Base-by-base conservation (phyloP, 495 filamentous ascomycete genomes). In the Neurospora tetraspora region DNA sequence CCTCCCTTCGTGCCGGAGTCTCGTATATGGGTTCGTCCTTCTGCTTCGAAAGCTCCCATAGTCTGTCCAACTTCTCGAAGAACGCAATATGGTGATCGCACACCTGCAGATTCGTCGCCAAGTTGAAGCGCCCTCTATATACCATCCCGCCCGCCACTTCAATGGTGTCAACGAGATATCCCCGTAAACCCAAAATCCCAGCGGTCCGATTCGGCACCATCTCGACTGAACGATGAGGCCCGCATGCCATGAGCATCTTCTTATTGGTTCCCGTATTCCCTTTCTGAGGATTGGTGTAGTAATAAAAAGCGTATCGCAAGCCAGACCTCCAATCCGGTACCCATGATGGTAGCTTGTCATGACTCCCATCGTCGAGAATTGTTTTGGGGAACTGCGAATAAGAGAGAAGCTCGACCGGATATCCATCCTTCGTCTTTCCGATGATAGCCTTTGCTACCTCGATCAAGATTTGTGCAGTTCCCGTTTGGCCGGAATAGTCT, bases 271-370 rank as follows among this genome's bases (percentile, higher is more conserved):
- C n/a, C n/a, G n/a, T n/a, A n/a, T n/a, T n/a, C n/a, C n/a, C n/a
- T n/a, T n/a, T n/a, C n/a, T n/a, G n/a, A n/a, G n/a, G n/a, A n/a
- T n/a, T n/a, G n/a, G n/a, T n/a, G n/a, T n/a, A n/a, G n/a, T 31
- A 1, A 31, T 31, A 31, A 31, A 31, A 31, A 31, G 73, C 70
- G 1, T 1, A 0, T 20, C 10, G 20, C 34, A 70, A 11, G 6
- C 31, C 23, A 37, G 69, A 16, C 39, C 68, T 11, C 73, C 71
- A 75, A 39, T 76, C 75, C 11, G 75, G 73, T 27, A 76, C 75
- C 75, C 75, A 76, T 0, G 71, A 73, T 31, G 75, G 75, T 43
- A 76, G 3, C 4, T 61, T 6, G 1, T 61, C 23, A 16, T 31
- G 1, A 14, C 9, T 31, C 1, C 40, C 37, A n/a, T 36, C 12